Conservation (phyloP, 2,329 filamentous ascomycete species). For the Cordyceps cateniannulata region DNA sequence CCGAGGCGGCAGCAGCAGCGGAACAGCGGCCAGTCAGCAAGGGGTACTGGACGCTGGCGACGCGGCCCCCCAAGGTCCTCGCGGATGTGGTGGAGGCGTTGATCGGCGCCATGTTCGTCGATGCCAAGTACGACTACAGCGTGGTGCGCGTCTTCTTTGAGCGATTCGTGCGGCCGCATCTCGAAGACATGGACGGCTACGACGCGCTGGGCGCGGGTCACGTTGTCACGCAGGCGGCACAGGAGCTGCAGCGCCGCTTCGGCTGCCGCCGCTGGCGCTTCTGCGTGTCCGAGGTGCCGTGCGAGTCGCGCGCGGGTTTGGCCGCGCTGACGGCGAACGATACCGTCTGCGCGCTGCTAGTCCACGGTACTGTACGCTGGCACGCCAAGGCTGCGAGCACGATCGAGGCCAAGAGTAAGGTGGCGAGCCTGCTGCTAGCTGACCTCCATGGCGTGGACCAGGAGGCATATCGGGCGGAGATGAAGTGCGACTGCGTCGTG, state of each 20-base stretch:
- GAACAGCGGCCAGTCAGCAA: conserved; percentile 23
- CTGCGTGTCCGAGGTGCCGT: conserved; percentile 39
- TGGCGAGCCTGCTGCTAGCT: conserved; percentile 52
- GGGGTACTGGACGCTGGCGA: conserved; percentile 64
- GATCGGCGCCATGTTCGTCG: conserved; percentile 85
- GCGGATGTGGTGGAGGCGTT: conserved; percentile 87
- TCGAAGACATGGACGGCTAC: conserved; percentile 77
- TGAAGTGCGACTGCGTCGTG: conserved; percentile 55
- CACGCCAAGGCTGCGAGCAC: conserved; percentile 55
- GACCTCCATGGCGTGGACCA: conserved; percentile 37
- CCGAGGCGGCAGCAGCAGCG: conserved; percentile 22
- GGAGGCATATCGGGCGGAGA: conserved; percentile 53
- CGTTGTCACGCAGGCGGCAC: conserved; percentile 67
- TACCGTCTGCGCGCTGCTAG: conserved; percentile 65
- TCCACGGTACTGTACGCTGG: conserved; percentile 66
- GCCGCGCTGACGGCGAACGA: conserved; percentile 36
- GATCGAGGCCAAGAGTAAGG: conserved; percentile 66
- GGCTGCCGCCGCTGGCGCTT: conserved; percentile 57
- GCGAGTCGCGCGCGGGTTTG: conserved; percentile 34
- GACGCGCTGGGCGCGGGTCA: conserved; percentile 83
- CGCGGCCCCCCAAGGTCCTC: conserved; percentile 64
- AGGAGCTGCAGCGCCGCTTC: conserved; percentile 56
- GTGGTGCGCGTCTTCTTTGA: conserved; percentile 73
- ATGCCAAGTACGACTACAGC: conserved; percentile 71
- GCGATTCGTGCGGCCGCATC: conserved; percentile 67